Percentiles rank a stretch among this genome's conserved stretches.
These are phyloP conservation scores for Exophiala dermatitidis DNA, from an alignment of 2,329 filamentous ascomycete species.

Conservation along the genomic window DNA sequence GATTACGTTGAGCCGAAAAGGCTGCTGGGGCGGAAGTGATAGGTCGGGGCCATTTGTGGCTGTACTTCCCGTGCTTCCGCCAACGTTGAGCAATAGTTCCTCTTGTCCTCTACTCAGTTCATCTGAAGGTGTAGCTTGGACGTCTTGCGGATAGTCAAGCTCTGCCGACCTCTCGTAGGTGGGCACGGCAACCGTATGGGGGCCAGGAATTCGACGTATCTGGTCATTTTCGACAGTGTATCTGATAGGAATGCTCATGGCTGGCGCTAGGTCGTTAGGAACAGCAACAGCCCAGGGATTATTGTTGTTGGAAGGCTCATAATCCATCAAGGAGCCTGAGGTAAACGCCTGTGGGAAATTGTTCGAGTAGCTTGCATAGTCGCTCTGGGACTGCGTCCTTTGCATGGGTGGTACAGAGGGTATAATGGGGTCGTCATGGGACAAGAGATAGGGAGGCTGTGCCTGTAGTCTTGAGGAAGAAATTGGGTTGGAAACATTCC, in stretches of 20 bases:
- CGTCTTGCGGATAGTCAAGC: constrained; percentile 4
- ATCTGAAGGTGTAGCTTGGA: not conserved
- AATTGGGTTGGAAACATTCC: constrained; percentile 2
- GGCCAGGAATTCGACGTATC: not conserved
- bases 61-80: constrained; percentile 1
- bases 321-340: constrained; percentile 2
- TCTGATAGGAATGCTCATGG: not conserved
- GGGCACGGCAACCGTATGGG: constrained; percentile 13
- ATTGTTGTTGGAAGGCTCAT: not conserved
- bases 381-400: constrained; percentile 8
- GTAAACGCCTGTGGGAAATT: not conserved
- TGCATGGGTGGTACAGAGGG: not conserved
- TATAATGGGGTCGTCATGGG: too few relatives aligned
- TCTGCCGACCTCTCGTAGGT: constrained; percentile 9
- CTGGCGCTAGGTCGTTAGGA: not conserved
- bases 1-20: constrained; percentile 6
- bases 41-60: not conserved
- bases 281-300: not conserved
- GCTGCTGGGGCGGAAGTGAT: constrained; percentile 2
- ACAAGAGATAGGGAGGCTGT: not conserved
- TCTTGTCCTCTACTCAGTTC: constrained; percentile 11
- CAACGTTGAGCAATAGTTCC: constrained; percentile 11
- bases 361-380: constrained; percentile 1
- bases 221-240: constrained; percentile 1
- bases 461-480: not conserved